Evolutionary conservation across 2,329 filamentous ascomycete genomes (phyloP).

Genomic region (Ophiostoma australiae): DNA sequence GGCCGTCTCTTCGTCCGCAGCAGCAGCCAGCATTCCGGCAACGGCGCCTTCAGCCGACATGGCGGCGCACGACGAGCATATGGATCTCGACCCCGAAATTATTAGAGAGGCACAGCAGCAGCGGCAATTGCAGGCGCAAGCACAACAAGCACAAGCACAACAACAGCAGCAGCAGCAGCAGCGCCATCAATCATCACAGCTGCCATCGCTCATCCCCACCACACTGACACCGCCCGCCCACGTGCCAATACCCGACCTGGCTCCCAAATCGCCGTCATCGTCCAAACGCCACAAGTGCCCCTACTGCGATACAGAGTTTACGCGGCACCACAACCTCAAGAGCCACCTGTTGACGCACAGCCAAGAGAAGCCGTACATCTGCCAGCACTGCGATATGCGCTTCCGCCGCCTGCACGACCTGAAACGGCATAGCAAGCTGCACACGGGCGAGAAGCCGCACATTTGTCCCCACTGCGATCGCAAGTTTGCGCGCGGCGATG

Average conservation of each 20-base stretch:
- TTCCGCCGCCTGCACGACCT: constrained; percentile 91
- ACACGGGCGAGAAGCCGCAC: constrained; percentile 93
- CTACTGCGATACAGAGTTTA: constrained; percentile 95
- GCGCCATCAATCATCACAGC: neutral
- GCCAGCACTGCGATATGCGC: constrained; percentile 87
- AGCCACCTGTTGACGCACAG: constrained; percentile 95
- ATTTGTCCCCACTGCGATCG: constrained; percentile 92
- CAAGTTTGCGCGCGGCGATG: constrained; percentile 92
- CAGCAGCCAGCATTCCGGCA: constrained; percentile 32
- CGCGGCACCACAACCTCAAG: constrained; percentile 93
- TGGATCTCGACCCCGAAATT: neutral
- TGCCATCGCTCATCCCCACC: neutral
- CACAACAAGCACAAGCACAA: constrained; percentile 13
- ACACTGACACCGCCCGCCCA: neutral
- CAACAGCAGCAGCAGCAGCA: neutral
- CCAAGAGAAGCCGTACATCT: constrained; percentile 96
- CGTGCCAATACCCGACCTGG: constrained; percentile 35
- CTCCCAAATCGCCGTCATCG: constrained; percentile 68
- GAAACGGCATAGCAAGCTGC: constrained; percentile 92
- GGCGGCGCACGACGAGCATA: constrained; percentile 5
- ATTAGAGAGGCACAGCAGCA: constrained; percentile 13
- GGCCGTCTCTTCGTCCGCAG: constrained; percentile 33
- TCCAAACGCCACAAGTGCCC: constrained; percentile 92
- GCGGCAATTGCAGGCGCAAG: constrained; percentile 8
- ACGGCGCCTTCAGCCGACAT: constrained; percentile 11